Evolutionary conservation across 345 rosid genomes (phyloP).

Genomic region (rapeseed (Brassica napus)): DNA sequence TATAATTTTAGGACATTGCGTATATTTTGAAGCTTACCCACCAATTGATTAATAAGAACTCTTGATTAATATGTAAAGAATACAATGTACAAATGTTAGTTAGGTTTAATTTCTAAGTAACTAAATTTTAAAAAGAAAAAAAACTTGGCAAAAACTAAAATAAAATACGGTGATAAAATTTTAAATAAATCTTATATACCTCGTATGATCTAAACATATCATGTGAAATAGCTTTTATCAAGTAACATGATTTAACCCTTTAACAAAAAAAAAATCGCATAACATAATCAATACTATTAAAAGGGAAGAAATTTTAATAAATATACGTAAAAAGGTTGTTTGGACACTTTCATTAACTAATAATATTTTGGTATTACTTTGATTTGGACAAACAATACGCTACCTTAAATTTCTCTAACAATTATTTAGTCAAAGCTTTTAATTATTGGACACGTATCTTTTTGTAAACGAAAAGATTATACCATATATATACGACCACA

Average conservation of each 20-base stretch:
- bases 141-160: not conserved
- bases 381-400: too few relatives aligned
- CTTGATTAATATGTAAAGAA: not conserved
- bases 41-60: not conserved
- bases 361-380: too few relatives aligned
- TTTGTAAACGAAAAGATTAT: too few relatives aligned
- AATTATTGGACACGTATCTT: too few relatives aligned
- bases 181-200: not conserved
- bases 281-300: too few relatives aligned
- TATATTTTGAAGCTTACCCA: constrained; percentile 16
- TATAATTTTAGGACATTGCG: constrained; percentile 23
- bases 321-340: too few relatives aligned
- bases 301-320: too few relatives aligned
- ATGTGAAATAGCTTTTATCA: not conserved
- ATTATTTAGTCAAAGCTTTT: too few relatives aligned
- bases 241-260: not conserved
- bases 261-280: too few relatives aligned
- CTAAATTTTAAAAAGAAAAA: not conserved
- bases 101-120: not conserved
- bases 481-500: too few relatives aligned
- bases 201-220: not conserved
- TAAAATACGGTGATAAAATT: not conserved
- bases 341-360: too few relatives aligned
- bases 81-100: not conserved
- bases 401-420: too few relatives aligned